Evolutionary conservation across 73 alveolate genomes (phyloP).

Genomic region (Durusdinium trenchii): DNA sequence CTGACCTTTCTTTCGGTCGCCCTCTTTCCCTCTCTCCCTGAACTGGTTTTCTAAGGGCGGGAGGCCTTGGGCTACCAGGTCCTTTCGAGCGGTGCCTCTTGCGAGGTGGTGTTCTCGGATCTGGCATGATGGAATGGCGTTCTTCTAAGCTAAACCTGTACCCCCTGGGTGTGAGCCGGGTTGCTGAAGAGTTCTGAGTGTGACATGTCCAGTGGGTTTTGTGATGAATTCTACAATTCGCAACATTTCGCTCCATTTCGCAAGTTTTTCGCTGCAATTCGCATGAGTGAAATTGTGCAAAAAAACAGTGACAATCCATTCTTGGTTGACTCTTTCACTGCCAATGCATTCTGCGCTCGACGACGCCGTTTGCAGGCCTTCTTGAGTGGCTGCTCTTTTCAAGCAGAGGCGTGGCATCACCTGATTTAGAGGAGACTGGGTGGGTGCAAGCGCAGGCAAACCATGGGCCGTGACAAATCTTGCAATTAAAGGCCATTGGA

Average conservation of each 20-base stretch:
- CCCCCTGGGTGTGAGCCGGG: too few species aligned
- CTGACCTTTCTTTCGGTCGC: too few species aligned
- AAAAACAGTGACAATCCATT: too few species aligned
- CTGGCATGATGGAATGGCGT: too few species aligned
- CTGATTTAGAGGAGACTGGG: too few species aligned
- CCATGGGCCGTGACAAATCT: too few species aligned
- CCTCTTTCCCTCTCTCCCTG: not conserved
- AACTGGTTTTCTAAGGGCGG: not conserved
- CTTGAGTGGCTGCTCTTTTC: not conserved
- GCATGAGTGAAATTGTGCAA: not conserved
- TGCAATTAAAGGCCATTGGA: too few species aligned
- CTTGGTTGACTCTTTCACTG: too few species aligned
- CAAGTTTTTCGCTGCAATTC: not conserved
- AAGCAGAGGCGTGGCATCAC: slow-evolving; percentile 4
- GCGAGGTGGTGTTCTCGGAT: slow-evolving; percentile 35
- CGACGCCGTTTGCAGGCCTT: not conserved
- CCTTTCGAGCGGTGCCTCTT: not conserved
- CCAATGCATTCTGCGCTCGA: too few species aligned
- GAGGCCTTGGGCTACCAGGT: not conserved
- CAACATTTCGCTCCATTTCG: not conserved
- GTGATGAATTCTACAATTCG: not conserved
- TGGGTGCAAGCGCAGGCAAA: too few species aligned
- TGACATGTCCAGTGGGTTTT: not conserved
- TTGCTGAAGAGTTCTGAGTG: not conserved
- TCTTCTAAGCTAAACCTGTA: too few species aligned